phyloP scores from a whole-genome alignment of 2,329 filamentous ascomycete genomes.

The Aureobasidium lini region DNA sequence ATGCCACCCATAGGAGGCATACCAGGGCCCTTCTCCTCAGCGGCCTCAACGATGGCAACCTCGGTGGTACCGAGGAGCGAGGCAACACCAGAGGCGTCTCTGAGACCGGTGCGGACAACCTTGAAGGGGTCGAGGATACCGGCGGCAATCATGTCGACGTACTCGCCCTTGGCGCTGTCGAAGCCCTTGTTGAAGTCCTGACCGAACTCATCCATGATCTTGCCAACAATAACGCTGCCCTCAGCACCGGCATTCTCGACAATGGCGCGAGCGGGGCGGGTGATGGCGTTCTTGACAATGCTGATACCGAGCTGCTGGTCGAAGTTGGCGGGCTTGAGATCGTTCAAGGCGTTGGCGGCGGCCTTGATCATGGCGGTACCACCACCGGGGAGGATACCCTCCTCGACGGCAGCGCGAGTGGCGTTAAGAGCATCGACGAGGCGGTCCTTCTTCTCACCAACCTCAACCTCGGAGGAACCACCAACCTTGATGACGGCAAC shows the following conservation, averaged over 20 bases:
- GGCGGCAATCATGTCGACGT: constrained; percentile 94
- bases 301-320: constrained; percentile 97
- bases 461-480: constrained; percentile 94
- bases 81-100: constrained; percentile 91
- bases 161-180: constrained; percentile 94
- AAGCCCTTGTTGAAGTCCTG: constrained; percentile 96
- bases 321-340: constrained; percentile 88
- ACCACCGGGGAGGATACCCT: constrained; percentile 97
- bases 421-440: constrained; percentile 98
- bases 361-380: constrained; percentile 98
- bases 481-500: constrained; percentile 99
- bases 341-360: constrained; percentile 74
- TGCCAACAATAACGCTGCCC: constrained; percentile 93
- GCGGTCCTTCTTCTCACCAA: constrained; percentile 99
- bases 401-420: constrained; percentile 95
- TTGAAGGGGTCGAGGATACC: constrained; percentile 99
- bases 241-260: constrained; percentile 97
- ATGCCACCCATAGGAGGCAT: constrained; percentile 53
- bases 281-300: constrained; percentile 98
- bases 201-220: constrained; percentile 91
- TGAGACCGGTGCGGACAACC: constrained; percentile 93
- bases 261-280: constrained; percentile 85
- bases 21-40: constrained; percentile 74
- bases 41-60: constrained; percentile 92
- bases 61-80: constrained; percentile 96